A percentile compares a stretch with the other conserved stretches of the same genome.
Conservation (phyloP, 345 rosid species). For the Salix koriyanagi region DNA sequence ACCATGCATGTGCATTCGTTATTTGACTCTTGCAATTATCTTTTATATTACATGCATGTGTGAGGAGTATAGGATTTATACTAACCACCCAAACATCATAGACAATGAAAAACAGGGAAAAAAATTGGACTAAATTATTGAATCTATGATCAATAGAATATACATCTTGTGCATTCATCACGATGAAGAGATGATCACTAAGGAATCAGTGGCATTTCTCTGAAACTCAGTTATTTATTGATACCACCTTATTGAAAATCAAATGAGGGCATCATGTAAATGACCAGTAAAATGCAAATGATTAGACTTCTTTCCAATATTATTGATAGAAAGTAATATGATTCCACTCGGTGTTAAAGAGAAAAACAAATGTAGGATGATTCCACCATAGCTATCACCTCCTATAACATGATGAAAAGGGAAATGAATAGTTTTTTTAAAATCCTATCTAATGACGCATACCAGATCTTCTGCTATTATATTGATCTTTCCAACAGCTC, state of each 20-base stretch:
- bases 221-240: not conserved
- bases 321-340: not conserved
- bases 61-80: not conserved
- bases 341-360: not conserved
- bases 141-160: not conserved
- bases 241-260: not conserved
- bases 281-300: not conserved
- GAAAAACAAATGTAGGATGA: too few relatives aligned
- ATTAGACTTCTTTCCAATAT: not conserved
- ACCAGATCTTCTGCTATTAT: slow-evolving; percentile 97
- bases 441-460: slow-evolving; percentile 28
- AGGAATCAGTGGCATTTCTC: not conserved
- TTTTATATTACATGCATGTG: not conserved
- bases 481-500: slow-evolving; percentile 62
- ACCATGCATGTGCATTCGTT: not conserved
- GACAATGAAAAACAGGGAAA: not conserved
- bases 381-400: not conserved
- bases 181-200: too few relatives aligned
- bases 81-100: not conserved
- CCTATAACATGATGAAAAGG: not conserved
- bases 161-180: not conserved
- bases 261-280: not conserved
- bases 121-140: not conserved
- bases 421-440: not conserved
- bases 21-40: not conserved